These are phyloP conservation scores for Xylaria sp. DNA, from an alignment of 2,329 filamentous ascomycete genomes.

Conservation along the genomic window DNA sequence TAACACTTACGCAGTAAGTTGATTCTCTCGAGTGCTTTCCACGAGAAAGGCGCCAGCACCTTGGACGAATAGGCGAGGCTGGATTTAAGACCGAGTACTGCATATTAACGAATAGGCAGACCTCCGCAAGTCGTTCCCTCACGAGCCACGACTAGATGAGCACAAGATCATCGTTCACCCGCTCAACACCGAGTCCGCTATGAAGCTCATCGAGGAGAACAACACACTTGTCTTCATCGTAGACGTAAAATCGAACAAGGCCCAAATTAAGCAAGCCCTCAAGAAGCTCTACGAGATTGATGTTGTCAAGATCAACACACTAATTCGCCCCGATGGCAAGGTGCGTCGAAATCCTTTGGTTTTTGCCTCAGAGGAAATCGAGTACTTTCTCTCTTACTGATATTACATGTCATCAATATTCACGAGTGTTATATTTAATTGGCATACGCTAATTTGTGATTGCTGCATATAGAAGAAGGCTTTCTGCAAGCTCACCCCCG, in stretches of 20 bases:
- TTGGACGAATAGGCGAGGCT: not conserved
- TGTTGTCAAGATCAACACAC: constrained; percentile 98
- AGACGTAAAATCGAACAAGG: constrained; percentile 98
- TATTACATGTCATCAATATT: too few relatives aligned
- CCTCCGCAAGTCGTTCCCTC: constrained; percentile 93
- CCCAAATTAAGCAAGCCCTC: constrained; percentile 96
- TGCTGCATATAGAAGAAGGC: too few relatives aligned
- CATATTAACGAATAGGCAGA: constrained; percentile 61
- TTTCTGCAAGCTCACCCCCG: constrained; percentile 91
- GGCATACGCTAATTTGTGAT: too few relatives aligned
- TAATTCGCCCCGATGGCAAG: constrained; percentile 73
- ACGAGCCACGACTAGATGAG: constrained; percentile 91
- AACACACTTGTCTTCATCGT: constrained; percentile 98
- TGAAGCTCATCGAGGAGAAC: constrained; percentile 99
- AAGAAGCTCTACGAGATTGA: constrained; percentile 99
- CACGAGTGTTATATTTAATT: too few relatives aligned
- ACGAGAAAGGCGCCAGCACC: not conserved
- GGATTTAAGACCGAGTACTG: not conserved
- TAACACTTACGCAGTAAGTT: constrained; percentile 30
- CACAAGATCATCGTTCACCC: constrained; percentile 98
- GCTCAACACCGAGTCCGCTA: constrained; percentile 99
- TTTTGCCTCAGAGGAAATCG: too few relatives aligned
- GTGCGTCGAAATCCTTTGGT: too few relatives aligned
- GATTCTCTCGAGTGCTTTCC: not conserved
- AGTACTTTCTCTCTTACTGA: too few relatives aligned